Evolutionary conservation across 345 rosid species (phyloP), one percentile per base, ranked within the genome.

Genomic region (Populus euphratica): DNA sequence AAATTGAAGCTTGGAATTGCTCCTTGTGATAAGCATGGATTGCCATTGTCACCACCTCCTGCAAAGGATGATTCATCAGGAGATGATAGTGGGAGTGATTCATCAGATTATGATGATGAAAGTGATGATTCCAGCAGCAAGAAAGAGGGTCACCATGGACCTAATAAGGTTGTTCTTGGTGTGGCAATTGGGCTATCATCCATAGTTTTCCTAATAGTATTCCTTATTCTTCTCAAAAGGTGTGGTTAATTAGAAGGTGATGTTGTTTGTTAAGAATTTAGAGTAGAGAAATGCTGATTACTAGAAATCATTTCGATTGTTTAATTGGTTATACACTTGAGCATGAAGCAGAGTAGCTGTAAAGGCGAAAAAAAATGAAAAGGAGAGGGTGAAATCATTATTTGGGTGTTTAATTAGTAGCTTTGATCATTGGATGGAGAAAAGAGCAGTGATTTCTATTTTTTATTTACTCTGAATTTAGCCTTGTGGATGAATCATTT

Each of bases 1-100:
- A 92, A 90, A 85, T 43, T 93, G 91, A 96, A 91, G 83, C 86
- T 93, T 44, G 98, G 99, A 74, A 89, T 96, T 72, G 91, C 96
- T 41, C 79, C 77, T 4, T 96, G 98, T 38, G 98, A 96, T 81
- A 96, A 91, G 83, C 94, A 93, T 73, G 99, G 99, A 11, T 75
- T 92, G 81, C 97, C 99, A 25, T 23, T 92, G 86, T 90, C 97
- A 21, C 96, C 94, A 0, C 97, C 97, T 31, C 90, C 98, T 9
- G 83, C 91, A 0, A 96, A 89, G 75, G 93, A 83, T 50, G 82
- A 50, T 29, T 74, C 88, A 20, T 76, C 85, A 5, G 82, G 68
- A 6, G 75, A 39, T 10, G 78, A 76, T 6, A 81, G 79, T 66
- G 89, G 86, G 70, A 81, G 74, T 61, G 87, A 86, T n/a, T 85